Base-by-base conservation (phyloP, 352 stramenopile species). In the Phytophthora rubi region DNA sequence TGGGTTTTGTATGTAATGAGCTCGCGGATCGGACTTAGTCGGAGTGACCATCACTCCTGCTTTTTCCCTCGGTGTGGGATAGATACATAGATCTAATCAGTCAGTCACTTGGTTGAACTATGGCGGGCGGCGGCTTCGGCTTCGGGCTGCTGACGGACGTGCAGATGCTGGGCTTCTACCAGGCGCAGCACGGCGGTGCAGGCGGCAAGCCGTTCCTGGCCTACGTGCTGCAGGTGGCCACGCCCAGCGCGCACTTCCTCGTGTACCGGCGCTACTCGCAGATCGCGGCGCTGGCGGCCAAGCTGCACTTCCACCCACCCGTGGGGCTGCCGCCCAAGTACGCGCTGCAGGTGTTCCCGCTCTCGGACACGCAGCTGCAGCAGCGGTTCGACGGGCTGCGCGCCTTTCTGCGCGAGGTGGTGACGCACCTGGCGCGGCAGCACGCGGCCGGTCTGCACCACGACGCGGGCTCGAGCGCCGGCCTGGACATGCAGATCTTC, bases 401-500 rank as follows among this genome's bases (percentile, higher is more conserved):
- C 39, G 59, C 51, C 3, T 93, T 92, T 62, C 61, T 93, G 13
- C 62, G 62, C 8, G 76, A 89, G 16, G 73, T 92, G 3, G 78
- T 91, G 44, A 55, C 48, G 7, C 74, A 86, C 45, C 58, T 95
- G 15, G 49, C 59, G 3, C 62, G 57, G 23, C 78, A 89, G 54
- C 76, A 89, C 52, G 75, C 83, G 8, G 71, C 82, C 8, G 85
- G 87, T 1, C 35, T 86, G 45, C 87, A 93, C 18, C 85, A 93
- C 55, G 85, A 92, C 65, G 72, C 79, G 3, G 66, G 61, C 53
- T 91, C 82, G 1, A 77, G 66, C 42, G 83, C 84, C 1, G 85
- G 85, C 0, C 66, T 89, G n/a, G 87, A 95, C 66, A 93, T 95
- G 81, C 87, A 95, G 75, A 82, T 91, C 61, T 92, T 93, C 65